phyloP scores from a whole-genome alignment of 1,139 yeast genomes.

The Candida freyschussii region DNA sequence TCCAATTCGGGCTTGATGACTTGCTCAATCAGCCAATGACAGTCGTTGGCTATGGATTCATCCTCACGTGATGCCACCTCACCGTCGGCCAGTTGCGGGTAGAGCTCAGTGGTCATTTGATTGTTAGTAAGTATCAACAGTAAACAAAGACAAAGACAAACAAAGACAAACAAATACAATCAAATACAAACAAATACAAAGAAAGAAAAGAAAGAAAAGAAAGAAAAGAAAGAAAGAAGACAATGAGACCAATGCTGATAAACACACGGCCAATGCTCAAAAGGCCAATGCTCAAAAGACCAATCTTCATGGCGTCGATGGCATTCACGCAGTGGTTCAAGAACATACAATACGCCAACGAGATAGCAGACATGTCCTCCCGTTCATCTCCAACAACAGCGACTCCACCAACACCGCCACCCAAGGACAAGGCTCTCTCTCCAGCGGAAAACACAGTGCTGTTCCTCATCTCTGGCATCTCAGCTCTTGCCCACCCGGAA shows the following conservation, averaged over 20 bases:
- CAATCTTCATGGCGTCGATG: slow-evolving; percentile 17
- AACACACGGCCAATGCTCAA: no score
- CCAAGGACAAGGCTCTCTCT: slow-evolving; percentile 33
- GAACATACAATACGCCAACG: slow-evolving; percentile 20
- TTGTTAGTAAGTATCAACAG: slow-evolving; percentile 1
- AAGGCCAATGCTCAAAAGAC: no score
- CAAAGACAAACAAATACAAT: no score
- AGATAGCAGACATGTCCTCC: slow-evolving; percentile 13
- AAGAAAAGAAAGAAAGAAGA: no score
- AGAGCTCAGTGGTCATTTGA: slow-evolving; percentile 28
- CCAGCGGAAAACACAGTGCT: slow-evolving; percentile 57
- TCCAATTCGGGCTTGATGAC: slow-evolving; percentile 35
- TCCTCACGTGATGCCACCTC: slow-evolving; percentile 10
- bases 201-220: no score
- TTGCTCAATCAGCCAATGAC: slow-evolving; percentile 32
- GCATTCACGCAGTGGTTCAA: slow-evolving; percentile 21
- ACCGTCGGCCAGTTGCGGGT: slow-evolving; percentile 21
- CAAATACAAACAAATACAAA: no score
- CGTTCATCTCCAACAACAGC: slow-evolving; percentile 2
- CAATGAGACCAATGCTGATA: no score
- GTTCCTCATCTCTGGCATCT: slow-evolving; percentile 74
- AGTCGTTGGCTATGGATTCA: slow-evolving; percentile 19
- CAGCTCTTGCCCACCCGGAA: slow-evolving; percentile 80
- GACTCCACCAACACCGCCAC: neutral
- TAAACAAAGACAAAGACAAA: no score